These are phyloP conservation scores for Yamadazyma oceani DNA, from an alignment of 1,139 yeast genomes.

Conservation along the genomic window DNA sequence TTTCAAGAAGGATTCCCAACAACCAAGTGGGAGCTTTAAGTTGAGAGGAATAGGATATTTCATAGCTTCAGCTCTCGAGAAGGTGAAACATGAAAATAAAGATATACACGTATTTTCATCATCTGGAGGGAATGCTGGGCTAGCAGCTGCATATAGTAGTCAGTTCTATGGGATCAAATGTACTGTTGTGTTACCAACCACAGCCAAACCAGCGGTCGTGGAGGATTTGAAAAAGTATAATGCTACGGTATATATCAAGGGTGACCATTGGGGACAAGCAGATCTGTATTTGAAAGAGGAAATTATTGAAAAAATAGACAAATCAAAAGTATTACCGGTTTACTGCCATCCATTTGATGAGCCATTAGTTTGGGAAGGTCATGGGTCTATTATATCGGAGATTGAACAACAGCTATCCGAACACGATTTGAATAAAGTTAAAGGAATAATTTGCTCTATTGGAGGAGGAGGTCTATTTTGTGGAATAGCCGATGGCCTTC, in stretches of 20 bases:
- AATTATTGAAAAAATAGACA: slow-evolving; percentile 29
- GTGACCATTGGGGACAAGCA: slow-evolving; percentile 67
- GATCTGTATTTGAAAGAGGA: slow-evolving; percentile 47
- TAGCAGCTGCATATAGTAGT: slow-evolving; percentile 70
- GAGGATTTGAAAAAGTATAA: slow-evolving; percentile 42
- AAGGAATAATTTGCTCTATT: slow-evolving; percentile 63
- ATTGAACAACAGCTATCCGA: slow-evolving; percentile 40
- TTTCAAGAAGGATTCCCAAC: slow-evolving; percentile 63
- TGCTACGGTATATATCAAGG: slow-evolving; percentile 55
- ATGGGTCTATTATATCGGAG: slow-evolving; percentile 60
- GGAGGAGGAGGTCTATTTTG: slow-evolving; percentile 78
- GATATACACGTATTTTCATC: slow-evolving; percentile 56
- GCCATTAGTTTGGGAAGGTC: slow-evolving; percentile 68
- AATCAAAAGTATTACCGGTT: slow-evolving; percentile 35
- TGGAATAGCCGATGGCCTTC: slow-evolving; percentile 60
- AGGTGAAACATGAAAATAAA: slow-evolving; percentile 17
- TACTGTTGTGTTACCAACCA: slow-evolving; percentile 64
- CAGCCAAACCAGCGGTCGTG: slow-evolving; percentile 35
- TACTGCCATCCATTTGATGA: slow-evolving; percentile 75
- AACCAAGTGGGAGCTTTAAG: slow-evolving; percentile 75
- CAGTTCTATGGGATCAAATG: slow-evolving; percentile 46
- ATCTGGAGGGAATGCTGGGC: slow-evolving; percentile 80
- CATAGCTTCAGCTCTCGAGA: slow-evolving; percentile 29
- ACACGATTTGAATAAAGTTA: slow-evolving; percentile 33
- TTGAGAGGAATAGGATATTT: slow-evolving; percentile 62